Evolutionary conservation across 306 rosid genomes (phyloP), one percentile per base, ranked within the genome.

Genomic region (Mimosa pudica): DNA sequence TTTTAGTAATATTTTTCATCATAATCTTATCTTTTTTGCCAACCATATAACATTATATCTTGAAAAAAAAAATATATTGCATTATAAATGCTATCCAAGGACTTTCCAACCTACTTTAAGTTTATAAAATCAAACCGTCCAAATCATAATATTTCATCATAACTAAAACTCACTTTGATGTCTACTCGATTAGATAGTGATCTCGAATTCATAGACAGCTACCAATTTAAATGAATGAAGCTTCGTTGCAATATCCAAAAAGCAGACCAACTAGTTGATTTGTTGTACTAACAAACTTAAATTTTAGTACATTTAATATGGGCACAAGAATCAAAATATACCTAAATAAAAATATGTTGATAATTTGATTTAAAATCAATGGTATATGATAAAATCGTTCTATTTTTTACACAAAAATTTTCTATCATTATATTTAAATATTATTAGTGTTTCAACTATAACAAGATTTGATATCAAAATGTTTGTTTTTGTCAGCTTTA

Each of bases 101-200:
- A 24, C 12, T 33, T 8, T 36, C 13, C 32, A 57, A 18, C 11
- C 18, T n/a, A n/a, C 33, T n/a, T 57, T 57, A 57, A 57, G 17
- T 76, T 62, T 58, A n/a, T 8, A 13, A 17, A 68, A 54, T 70
- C 46, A 77, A 67, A 42, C 49, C 57, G 16, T 66, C 8, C n/a
- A 41, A 41, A 38, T 41, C 33, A 69, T 17, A 1, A 2, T 2
- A 57, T 16, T 78, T 68, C 35, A 10, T 8, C 7, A 24, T 24
- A 24, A 33, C 36, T 8, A 36, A 12, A 18, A 12, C 45, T 12
- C 5, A 70, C 51, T 17, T 3, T 17, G 18, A 11, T 30, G 6
- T 17, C 42, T 38, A 38, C 42, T 38, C 2, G 24, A 55, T n/a
- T n/a, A 3, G 33, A 57, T 18, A 57, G n/a, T 60, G 13, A 60